Conservation (phyloP, 495 filamentous ascomycete species). For the Aspergillus hancockii region DNA sequence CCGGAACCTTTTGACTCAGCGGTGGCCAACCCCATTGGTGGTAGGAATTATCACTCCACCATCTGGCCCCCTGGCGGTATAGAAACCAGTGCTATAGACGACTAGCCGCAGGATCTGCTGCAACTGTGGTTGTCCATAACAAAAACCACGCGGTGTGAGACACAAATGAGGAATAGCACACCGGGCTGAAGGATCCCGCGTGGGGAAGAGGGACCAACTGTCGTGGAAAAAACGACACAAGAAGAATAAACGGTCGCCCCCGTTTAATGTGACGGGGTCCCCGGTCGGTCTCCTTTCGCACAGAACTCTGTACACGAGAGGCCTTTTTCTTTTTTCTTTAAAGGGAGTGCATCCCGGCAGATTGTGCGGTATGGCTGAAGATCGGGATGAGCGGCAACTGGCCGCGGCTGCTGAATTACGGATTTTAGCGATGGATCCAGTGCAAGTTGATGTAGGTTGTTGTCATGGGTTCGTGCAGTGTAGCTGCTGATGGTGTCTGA, state of each 20-base stretch:
- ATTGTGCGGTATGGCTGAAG: neutral
- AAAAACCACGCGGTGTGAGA: neutral
- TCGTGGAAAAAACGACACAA: neutral
- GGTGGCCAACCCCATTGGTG: too few relatives aligned
- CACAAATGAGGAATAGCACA: neutral
- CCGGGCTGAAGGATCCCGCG: constrained; percentile 4
- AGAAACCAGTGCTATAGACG: neutral
- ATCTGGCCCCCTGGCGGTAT: neutral
- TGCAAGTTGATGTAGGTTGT: neutral
- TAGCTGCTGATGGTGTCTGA: neutral
- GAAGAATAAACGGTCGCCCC: neutral
- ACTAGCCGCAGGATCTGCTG: neutral
- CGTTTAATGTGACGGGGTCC: neutral
- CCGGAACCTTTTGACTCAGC: too few relatives aligned
- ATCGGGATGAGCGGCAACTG: neutral
- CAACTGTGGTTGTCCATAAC: neutral
- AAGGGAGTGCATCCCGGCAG: neutral
- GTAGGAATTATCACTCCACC: neutral
- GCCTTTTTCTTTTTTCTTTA: neutral
- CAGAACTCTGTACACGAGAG: neutral
- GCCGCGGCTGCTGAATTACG: neutral
- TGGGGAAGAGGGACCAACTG: constrained; percentile 4
- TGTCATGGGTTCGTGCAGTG: neutral
- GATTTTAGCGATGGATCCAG: neutral
- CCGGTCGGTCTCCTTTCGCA: neutral